These are phyloP conservation scores for Cenchrus americanus DNA, from an alignment of 176 grass and related monocot species.

Conservation along the genomic window DNA sequence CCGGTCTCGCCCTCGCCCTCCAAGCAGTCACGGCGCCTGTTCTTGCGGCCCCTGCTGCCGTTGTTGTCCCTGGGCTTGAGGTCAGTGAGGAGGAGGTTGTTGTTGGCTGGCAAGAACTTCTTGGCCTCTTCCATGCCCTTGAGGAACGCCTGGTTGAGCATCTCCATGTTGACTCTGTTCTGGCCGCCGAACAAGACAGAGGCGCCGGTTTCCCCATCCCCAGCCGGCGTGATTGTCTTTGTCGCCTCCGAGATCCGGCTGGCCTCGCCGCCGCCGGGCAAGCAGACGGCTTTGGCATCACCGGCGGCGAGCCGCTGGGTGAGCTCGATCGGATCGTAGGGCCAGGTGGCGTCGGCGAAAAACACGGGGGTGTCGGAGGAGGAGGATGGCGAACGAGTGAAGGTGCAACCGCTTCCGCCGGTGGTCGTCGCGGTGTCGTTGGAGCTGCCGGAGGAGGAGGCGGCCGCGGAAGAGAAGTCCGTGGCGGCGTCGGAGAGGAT, in stretches of 20 bases:
- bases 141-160: conserved; percentile 47
- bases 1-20: conserved; percentile 41
- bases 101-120: conserved; percentile 50
- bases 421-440: background rate
- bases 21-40: conserved; percentile 28
- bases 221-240: background rate
- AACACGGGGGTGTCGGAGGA: background rate
- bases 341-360: conserved; percentile 29
- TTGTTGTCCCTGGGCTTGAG: background rate
- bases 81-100: too few relatives aligned
- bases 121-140: conserved; percentile 52
- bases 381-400: background rate
- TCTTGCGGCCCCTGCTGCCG: conserved; percentile 23
- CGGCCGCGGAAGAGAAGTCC: background rate
- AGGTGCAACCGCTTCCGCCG: too few relatives aligned
- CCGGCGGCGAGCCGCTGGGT: background rate
- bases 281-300: background rate
- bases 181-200: conserved; percentile 33
- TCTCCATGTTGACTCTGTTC: conserved; percentile 21
- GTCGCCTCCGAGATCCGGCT: background rate
- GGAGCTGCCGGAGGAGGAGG: background rate
- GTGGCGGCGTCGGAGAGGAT: conserved; percentile 22
- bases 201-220: background rate
- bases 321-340: conserved; percentile 23
- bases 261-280: background rate